phyloP scores from a whole-genome alignment of 768 basidiomycete species.

The Steccherinum ochraceum region DNA sequence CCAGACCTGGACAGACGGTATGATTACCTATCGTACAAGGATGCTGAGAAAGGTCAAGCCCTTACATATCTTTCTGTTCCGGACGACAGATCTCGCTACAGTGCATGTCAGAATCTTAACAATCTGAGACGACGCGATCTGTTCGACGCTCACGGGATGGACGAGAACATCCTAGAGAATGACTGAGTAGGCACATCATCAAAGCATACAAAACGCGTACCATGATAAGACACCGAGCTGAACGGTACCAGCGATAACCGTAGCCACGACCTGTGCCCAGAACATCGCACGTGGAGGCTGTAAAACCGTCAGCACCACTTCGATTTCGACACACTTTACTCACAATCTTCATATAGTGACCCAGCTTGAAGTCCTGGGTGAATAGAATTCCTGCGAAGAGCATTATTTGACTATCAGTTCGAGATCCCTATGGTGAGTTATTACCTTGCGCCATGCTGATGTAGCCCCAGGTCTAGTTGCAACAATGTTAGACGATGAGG shows the following conservation, averaged over 20 bases:
- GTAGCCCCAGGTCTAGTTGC: constrained; percentile 52
- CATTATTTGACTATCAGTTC: not conserved
- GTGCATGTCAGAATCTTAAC: constrained; percentile 4
- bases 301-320: not conserved
- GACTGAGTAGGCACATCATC: not conserved
- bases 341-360: constrained; percentile 60
- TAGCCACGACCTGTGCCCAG: constrained; percentile 45
- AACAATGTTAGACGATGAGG: not conserved
- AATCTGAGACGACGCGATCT: not conserved
- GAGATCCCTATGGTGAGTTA: not conserved
- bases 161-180: constrained; percentile 50
- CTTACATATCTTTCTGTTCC: constrained; percentile 7
- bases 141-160: constrained; percentile 41
- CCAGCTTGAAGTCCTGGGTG: constrained; percentile 70
- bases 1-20: constrained; percentile 11
- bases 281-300: constrained; percentile 34
- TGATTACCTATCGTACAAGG: no score
- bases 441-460: constrained; percentile 47
- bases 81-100: constrained; percentile 18
- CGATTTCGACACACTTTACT: not conserved
- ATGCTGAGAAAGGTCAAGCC: not conserved
- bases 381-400: constrained; percentile 46
- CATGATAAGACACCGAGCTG: constrained; percentile 60
- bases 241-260: constrained; percentile 51
- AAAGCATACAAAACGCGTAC: no score